A percentile compares a stretch with the other conserved stretches of the same genome.
Evolutionary conservation across 345 rosid genomes (phyloP).

Genomic region (Adansonia digitata): DNA sequence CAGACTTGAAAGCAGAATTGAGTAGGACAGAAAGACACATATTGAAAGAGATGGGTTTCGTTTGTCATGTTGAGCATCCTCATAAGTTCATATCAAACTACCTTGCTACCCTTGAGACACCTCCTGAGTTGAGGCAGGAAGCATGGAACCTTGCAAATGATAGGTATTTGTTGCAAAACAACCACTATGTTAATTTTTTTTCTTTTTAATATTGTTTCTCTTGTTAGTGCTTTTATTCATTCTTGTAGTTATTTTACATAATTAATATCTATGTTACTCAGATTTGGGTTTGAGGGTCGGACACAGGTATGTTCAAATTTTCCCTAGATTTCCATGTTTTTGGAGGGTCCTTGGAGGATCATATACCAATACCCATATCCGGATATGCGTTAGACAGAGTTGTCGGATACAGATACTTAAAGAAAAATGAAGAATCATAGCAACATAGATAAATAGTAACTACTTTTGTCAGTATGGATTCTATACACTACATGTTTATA

Average conservation of each 20-base stretch:
- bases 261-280: no score
- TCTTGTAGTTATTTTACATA: background rate
- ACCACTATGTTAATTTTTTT: no score
- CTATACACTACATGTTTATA: background rate
- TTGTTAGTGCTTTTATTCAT: background rate
- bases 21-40: constrained; percentile 92
- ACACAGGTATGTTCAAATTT: no score
- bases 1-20: constrained; percentile 68
- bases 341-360: no score
- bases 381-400: no score
- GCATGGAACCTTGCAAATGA: constrained; percentile 97
- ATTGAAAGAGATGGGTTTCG: constrained; percentile 93
- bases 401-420: no score
- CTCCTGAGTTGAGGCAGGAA: constrained; percentile 69
- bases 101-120: constrained; percentile 75
- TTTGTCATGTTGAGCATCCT: constrained; percentile 96
- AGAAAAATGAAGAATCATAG: no score
- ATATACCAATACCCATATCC: no score
- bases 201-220: background rate
- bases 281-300: no score
- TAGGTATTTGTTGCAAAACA: constrained; percentile 41
- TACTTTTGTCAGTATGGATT: background rate
- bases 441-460: no score
- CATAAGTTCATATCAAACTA: constrained; percentile 94
- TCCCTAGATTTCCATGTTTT: no score